Percentiles rank a stretch among this genome's conserved stretches.
Evolutionary conservation across 139 green algal species (phyloP).

Genomic region (Pedinophyceae sp.): DNA sequence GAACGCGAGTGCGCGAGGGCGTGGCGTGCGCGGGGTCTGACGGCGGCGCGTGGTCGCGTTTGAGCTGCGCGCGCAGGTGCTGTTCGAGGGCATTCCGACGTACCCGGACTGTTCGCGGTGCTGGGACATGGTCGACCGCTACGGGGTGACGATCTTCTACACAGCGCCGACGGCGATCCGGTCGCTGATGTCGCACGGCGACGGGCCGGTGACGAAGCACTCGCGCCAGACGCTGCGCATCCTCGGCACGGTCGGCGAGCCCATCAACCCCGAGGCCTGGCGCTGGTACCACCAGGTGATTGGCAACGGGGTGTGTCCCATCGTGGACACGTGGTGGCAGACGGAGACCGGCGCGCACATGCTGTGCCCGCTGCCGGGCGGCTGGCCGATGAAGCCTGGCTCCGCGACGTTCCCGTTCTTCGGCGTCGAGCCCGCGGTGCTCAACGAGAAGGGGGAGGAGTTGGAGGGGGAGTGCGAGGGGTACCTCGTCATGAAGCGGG

Average conservation of each 20-base stretch:
- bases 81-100: conserved; percentile 90
- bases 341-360: conserved; percentile 87
- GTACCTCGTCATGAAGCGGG: conserved; percentile 45
- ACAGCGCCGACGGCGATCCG: conserved; percentile 88
- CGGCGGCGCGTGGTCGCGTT: too few relatives aligned
- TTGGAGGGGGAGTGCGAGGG: conserved; percentile 14
- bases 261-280: conserved; percentile 97
- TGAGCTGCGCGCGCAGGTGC: conserved; percentile 20
- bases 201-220: conserved; percentile 45
- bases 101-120: conserved; percentile 69
- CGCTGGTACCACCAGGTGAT: conserved; percentile 71
- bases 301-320: conserved; percentile 41
- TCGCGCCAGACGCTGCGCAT: conserved; percentile 43
- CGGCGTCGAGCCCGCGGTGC: conserved; percentile 73
- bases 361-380: conserved; percentile 73
- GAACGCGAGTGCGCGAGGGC: neutral
- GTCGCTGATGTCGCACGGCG: conserved; percentile 66
- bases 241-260: conserved; percentile 90
- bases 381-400: conserved; percentile 62
- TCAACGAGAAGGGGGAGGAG: conserved; percentile 71
- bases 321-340: conserved; percentile 97
- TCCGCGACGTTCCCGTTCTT: conserved; percentile 87
- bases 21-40: conserved; percentile 1
- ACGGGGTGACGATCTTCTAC: conserved; percentile 79
- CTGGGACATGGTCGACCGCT: conserved; percentile 86